phyloP scores from a whole-genome alignment of 2,329 filamentous ascomycete genomes.

The Alternaria infectoria region DNA sequence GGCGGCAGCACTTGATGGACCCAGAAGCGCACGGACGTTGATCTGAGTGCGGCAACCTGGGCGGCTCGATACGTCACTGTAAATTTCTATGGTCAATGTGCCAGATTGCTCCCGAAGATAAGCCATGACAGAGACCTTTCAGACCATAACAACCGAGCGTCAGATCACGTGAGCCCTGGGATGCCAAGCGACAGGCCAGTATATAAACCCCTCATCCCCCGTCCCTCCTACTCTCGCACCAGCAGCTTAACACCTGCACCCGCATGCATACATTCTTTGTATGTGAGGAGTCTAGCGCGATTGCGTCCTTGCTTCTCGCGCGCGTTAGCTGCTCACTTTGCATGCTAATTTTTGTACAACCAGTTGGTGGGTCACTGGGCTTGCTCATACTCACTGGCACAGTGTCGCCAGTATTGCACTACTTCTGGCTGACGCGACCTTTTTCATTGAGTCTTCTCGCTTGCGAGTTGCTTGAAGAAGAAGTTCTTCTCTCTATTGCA shows the following conservation, averaged over 20 bases:
- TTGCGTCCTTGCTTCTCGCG: too few relatives aligned
- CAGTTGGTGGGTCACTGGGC: slow-evolving; percentile 13
- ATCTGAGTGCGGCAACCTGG: not conserved
- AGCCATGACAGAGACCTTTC: not conserved
- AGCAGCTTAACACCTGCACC: too few relatives aligned
- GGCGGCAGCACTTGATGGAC: not conserved
- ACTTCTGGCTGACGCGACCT: slow-evolving; percentile 17
- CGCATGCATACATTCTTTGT: too few relatives aligned
- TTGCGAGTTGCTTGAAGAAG: slow-evolving; percentile 29
- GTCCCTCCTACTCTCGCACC: not conserved
- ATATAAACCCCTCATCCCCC: not conserved
- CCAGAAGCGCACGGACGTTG: not conserved
- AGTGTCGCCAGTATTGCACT: slow-evolving; percentile 28
- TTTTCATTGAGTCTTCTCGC: slow-evolving; percentile 31
- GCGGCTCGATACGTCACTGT: not conserved
- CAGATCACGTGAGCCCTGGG: not conserved
- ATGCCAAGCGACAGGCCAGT: not conserved
- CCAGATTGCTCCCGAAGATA: not conserved
- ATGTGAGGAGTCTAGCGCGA: too few relatives aligned
- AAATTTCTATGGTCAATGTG: not conserved
- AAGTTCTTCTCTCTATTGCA: not conserved
- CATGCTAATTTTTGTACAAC: too few relatives aligned
- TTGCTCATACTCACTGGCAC: slow-evolving; percentile 19
- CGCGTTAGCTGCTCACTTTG: too few relatives aligned
- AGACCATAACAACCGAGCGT: not conserved